Percentiles rank a stretch among this genome's conserved stretches.
Evolutionary conservation across 768 basidiomycete genomes (phyloP).

Genomic region (Mycena venus): DNA sequence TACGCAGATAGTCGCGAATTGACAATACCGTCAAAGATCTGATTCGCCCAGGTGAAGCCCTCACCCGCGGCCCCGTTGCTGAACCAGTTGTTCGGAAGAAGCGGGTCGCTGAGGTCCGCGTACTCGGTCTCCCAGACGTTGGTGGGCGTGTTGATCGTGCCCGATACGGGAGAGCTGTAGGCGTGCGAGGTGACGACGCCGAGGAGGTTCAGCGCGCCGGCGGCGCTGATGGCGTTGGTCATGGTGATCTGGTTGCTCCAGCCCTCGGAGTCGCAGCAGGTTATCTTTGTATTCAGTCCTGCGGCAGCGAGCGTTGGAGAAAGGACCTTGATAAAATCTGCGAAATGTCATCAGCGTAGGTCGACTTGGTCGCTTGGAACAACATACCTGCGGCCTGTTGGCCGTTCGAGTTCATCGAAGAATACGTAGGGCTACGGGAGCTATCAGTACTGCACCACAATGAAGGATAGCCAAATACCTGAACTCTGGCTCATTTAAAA

Average conservation of each 20-base stretch:
- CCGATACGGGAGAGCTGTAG: slow-evolving; percentile 2
- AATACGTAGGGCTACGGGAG: slow-evolving; percentile 9
- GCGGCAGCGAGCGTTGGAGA: slow-evolving; percentile 13
- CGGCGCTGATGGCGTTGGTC: slow-evolving; percentile 20
- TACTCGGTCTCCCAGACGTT: slow-evolving; percentile 27
- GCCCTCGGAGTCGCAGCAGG: slow-evolving; percentile 28
- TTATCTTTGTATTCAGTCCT: slow-evolving; percentile 4
- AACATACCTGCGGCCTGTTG: slow-evolving; percentile 23
- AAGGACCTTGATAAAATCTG: slow-evolving; percentile 29
- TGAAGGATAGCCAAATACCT: not conserved
- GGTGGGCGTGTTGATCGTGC: not conserved
- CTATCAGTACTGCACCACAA: not conserved
- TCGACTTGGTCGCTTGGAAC: not conserved
- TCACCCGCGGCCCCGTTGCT: slow-evolving; percentile 20
- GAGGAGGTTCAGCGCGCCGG: slow-evolving; percentile 5
- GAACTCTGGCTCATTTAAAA: slow-evolving; percentile 31
- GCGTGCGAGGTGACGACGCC: slow-evolving; percentile 28
- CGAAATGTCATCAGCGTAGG: not conserved
- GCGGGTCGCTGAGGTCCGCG: slow-evolving; percentile 20
- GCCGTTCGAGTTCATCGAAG: slow-evolving; percentile 27
- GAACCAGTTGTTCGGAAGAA: slow-evolving; percentile 21
- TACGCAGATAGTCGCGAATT: slow-evolving; percentile 19
- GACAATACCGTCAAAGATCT: slow-evolving; percentile 24
- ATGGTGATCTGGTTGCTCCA: slow-evolving; percentile 27
- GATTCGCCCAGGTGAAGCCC: slow-evolving; percentile 25